Base-by-base conservation (phyloP, 2,329 filamentous ascomycete genomes). In the Beauveria varroae region DNA sequence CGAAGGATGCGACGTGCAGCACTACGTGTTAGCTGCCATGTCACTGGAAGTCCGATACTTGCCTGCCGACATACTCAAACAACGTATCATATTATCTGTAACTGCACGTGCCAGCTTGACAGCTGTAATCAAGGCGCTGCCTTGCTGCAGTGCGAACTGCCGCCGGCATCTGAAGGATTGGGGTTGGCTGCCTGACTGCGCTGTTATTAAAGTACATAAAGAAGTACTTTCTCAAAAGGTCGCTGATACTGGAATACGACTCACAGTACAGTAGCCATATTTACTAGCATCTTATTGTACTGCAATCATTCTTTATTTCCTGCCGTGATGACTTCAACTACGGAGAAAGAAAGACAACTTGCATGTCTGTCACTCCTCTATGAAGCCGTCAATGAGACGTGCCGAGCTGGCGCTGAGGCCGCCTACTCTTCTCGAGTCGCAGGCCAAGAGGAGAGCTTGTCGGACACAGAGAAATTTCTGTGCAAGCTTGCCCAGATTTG, bases 401-500 rank as follows among this genome's bases (percentile, higher is more conserved):
- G 53, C 24, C 37, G 26, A 24, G 18, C 41, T 3, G 24, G 10
- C 20, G 26, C 24, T 3, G 53, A 18, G n/a, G 37, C 18, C 18
- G 14, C 24, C 16, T 18, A 43, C 52, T 26, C n/a, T 20, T 43
- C 52, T n/a, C 22, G 22, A 12, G 14, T 3, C 12, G n/a, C 20
- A 10, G 22, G 18, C 14, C 52, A 10, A 4, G 52, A 55, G 22
- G 53, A 56, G 5, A 34, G 16, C 18, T 6, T 56, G 24, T 56
- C 37, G 5, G 20, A 41, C 2, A 20, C 53, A 20, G 55, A 63
- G 18, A 57, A 1, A 1, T 64, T 64, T 20, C n/a, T 65, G 14
- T 63, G 55, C 55, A 64, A 64, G 49, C 62, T 66, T 18, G 62
- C 64, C 2, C 60, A 65, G 18, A 34, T 65, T 5, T 65, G 61